Evolutionary conservation across 148 eudicot species (phyloP), one percentile per base, ranked within the genome.

Genomic region (Nepenthes mirabilis): DNA sequence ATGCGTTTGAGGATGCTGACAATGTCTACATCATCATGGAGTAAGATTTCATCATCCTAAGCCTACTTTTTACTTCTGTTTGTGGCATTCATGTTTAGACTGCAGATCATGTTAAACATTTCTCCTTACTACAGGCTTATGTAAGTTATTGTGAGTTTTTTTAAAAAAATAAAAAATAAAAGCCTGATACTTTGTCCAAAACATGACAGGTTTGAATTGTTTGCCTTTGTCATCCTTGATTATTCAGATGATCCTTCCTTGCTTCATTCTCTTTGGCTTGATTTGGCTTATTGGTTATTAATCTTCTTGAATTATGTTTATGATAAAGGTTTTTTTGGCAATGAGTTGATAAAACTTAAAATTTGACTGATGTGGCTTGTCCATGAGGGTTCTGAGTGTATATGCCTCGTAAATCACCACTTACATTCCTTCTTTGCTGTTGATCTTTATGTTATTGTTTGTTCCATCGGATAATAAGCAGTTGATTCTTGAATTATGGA

Each of bases 21-120:
- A 86, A 77, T 14, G 95, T 93, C 55, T 93, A 82, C 70, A 64
- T 93, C 56, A 97, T 86, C 65, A 93, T 93, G 99, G 99, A 93
- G 99, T 93, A 86, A 43, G 99, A 75, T 50, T 63, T n/a, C 32
- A 5, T 56, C 34, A 35, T 55, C 45, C 32, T 48, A n/a, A 36
- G 13, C 10, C 37, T 63, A 12, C 3, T 43, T 7, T 13, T 13
- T 2, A 53, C 23, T 55, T 9, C 37, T 32, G 40, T 49, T 3
- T 59, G 8, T 4, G 8, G 32, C 11, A 34, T 14, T 37, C 33
- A 9, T 1, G 45, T 43, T 14, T 47, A 47, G 50, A 37, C 11
- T 11, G 36, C n/a, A 32, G 33, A 2, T 23, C 4, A 40, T 7
- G 14, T 43, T 48, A 40, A 8, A 40, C 45, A 40, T 8, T 14